A percentile compares a stretch with the other conserved stretches of the same genome.
Conservation (phyloP, 441 rosid species). For the Hypseocharis bilobata region DNA sequence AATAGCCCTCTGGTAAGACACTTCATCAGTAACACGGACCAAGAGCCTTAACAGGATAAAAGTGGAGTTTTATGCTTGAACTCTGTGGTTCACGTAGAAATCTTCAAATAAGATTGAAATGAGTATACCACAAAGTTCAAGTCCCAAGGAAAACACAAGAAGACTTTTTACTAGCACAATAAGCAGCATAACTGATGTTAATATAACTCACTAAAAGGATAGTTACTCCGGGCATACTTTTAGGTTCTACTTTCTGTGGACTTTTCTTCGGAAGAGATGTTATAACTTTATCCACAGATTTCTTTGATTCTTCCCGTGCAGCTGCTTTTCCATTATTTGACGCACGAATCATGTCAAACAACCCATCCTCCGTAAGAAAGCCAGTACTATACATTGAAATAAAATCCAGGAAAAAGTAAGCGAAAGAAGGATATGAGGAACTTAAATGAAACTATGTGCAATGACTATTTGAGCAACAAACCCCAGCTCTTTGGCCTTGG, state of each 20-base stretch:
- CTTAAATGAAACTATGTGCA: conserved; percentile 14
- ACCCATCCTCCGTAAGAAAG: conserved; percentile 82
- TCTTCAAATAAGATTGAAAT: not conserved
- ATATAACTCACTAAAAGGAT: conserved; percentile 5
- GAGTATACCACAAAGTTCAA: conserved; percentile 3
- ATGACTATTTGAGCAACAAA: conserved; percentile 27
- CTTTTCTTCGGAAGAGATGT: conserved; percentile 41
- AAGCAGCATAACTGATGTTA: not conserved
- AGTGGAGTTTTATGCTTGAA: not conserved
- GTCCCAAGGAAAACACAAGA: not conserved
- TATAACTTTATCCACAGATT: conserved; percentile 31
- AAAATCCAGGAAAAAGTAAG: conserved; percentile 17
- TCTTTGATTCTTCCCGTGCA: conserved; percentile 32
- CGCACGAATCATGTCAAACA: conserved; percentile 67
- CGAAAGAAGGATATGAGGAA: conserved; percentile 18
- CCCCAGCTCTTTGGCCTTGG: conserved; percentile 92
- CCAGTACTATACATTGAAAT: conserved; percentile 41
- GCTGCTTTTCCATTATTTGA: conserved; percentile 44
- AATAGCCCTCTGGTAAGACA: not conserved
- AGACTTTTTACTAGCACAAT: not conserved
- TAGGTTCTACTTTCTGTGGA: conserved; percentile 48
- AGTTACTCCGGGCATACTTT: conserved; percentile 35
- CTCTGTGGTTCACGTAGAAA: not conserved
- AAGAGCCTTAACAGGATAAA: not conserved
- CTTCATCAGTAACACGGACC: not conserved